These are phyloP conservation scores for Volvox africanus DNA, from an alignment of 139 green algal genomes.

Conservation along the genomic window DNA sequence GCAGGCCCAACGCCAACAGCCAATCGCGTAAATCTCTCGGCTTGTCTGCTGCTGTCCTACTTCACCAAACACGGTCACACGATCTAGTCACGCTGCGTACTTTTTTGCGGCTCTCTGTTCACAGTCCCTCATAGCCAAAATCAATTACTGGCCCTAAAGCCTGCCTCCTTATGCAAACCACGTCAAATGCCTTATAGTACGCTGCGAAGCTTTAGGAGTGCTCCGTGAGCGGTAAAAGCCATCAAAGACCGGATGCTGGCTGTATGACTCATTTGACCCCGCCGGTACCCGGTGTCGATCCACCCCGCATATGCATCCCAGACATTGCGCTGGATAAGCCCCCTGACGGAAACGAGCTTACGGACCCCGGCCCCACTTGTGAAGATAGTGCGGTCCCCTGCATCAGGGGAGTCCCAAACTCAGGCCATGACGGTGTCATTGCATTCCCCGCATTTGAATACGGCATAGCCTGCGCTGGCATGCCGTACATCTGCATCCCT, in stretches of 20 bases:
- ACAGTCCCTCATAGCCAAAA: no score
- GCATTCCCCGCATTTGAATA: not conserved
- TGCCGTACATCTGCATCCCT: constrained; percentile 20
- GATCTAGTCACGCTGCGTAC: no score
- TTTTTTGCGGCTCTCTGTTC: no score
- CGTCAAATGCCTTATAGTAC: no score
- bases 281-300: not conserved
- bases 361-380: not conserved
- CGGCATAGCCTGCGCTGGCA: not conserved
- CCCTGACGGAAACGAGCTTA: no score
- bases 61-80: no score
- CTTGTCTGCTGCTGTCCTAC: no score
- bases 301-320: not conserved
- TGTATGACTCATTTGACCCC: not conserved
- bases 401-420: not conserved
- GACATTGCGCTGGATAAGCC: not conserved
- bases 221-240: not conserved
- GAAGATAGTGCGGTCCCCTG: not conserved
- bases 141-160: not conserved
- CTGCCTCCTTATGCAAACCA: not conserved
- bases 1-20: no score
- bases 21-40: no score
- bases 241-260: not conserved
- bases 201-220: no score
- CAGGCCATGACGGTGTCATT: not conserved